phyloP scores from a whole-genome alignment of 352 stramenopile genomes.

The Globisporangium iwayamae region DNA sequence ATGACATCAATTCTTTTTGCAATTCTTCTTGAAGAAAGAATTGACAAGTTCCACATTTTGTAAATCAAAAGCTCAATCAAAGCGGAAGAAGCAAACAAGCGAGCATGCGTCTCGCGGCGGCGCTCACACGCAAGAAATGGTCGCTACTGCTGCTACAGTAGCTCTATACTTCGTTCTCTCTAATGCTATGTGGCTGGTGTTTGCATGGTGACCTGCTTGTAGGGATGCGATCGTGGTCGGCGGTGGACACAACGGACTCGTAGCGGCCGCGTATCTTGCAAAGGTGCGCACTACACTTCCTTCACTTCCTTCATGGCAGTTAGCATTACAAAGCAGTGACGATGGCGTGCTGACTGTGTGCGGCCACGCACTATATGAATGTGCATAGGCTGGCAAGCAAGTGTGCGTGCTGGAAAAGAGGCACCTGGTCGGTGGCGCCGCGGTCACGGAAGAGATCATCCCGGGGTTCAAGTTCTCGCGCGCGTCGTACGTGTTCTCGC shows the following conservation, averaged over 20 bases:
- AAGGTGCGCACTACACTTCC: constrained; percentile 33
- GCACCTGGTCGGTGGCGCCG: constrained; percentile 83
- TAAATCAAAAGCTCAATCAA: neutral
- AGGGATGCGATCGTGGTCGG: constrained; percentile 89
- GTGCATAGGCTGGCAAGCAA: constrained; percentile 61
- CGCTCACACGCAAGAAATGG: constrained; percentile 41
- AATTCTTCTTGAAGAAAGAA: neutral
- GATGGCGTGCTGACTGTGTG: neutral
- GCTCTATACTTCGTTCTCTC: neutral
- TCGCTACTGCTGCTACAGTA: neutral
- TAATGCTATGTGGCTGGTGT: neutral
- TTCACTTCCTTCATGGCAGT: neutral
- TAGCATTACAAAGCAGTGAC: neutral
- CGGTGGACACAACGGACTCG: constrained; percentile 88
- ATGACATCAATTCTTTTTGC: neutral
- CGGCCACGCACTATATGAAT: neutral
- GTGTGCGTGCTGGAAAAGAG: constrained; percentile 88
- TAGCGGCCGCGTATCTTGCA: constrained; percentile 86
- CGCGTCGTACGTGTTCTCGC: constrained; percentile 88
- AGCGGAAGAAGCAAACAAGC: constrained; percentile 7
- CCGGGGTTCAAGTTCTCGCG: constrained; percentile 89
- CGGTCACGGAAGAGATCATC: constrained; percentile 90
- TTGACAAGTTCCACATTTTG: neutral
- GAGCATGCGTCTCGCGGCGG: constrained; percentile 12
- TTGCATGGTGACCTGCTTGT: neutral